A percentile compares a stretch with the other conserved stretches of the same genome.
These are phyloP conservation scores for Leptographium lundbergii DNA, from an alignment of 2,329 filamentous ascomycete species.

Conservation along the genomic window DNA sequence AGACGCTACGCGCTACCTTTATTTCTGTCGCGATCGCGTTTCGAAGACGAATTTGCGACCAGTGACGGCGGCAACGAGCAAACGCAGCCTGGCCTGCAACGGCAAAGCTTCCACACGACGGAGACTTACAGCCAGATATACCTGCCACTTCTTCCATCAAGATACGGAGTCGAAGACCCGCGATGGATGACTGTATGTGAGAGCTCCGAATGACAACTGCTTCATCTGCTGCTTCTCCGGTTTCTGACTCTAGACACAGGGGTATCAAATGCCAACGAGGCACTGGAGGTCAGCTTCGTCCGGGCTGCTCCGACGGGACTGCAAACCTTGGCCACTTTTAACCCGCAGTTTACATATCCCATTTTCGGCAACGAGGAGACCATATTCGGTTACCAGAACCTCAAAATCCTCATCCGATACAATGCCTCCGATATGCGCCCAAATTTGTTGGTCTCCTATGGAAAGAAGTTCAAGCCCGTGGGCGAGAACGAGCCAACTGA, in stretches of 20 bases:
- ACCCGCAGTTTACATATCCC: conserved; percentile 78
- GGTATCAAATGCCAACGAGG: conserved; percentile 49
- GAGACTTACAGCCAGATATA: not conserved
- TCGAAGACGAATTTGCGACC: not conserved
- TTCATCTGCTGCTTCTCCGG: not conserved
- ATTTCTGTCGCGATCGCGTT: conserved; percentile 9
- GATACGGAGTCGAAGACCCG: not conserved
- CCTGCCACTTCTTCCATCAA: not conserved
- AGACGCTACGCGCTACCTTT: conserved; percentile 7
- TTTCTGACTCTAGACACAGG: conserved; percentile 23
- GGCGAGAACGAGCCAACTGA: conserved; percentile 59
- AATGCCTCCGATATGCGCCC: conserved; percentile 64
- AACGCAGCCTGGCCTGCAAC: too few species aligned
- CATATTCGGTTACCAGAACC: conserved; percentile 79
- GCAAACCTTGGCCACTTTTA: conserved; percentile 55
- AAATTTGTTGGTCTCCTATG: conserved; percentile 56
- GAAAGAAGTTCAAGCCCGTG: conserved; percentile 56
- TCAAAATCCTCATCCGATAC: conserved; percentile 61
- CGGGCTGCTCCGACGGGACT: conserved; percentile 34
- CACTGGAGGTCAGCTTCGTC: conserved; percentile 48
- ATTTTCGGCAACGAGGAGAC: conserved; percentile 89
- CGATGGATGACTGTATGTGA: not conserved
- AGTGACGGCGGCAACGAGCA: not conserved
- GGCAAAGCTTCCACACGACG: not conserved
- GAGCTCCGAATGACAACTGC: not conserved